A percentile compares a stretch with the other conserved stretches of the same genome.
Conservation (phyloP, 2,329 filamentous ascomycete species). For the Scedosporium apiospermum region DNA sequence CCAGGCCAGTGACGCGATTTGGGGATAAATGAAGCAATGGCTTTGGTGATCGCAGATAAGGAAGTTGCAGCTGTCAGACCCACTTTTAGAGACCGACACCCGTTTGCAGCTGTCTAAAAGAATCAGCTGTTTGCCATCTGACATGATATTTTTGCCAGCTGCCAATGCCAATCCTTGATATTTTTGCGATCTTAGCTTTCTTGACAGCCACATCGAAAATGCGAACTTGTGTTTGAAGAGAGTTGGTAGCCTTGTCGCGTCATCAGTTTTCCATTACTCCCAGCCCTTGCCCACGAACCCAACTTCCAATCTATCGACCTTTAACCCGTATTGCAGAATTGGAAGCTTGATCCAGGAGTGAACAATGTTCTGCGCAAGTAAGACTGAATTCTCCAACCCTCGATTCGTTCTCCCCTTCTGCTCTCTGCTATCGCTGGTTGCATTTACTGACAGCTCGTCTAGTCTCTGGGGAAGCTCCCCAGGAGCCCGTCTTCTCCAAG, state of each 20-base stretch:
- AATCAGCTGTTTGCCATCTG: neutral
- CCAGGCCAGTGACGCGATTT: slow-evolving; percentile 3
- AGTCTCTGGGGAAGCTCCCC: slow-evolving; percentile 96
- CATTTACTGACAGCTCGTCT: slow-evolving; percentile 7
- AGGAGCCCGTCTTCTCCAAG: slow-evolving; percentile 87
- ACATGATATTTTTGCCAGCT: neutral
- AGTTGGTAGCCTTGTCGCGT: slow-evolving; percentile 9
- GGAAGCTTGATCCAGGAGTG: slow-evolving; percentile 12
- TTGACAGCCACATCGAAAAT: neutral
- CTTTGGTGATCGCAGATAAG: neutral
- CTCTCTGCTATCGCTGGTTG: neutral
- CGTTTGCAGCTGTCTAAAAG: neutral
- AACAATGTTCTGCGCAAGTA: slow-evolving; percentile 40
- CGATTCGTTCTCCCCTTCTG: neutral
- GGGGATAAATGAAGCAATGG: slow-evolving; percentile 4
- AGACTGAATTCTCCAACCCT: slow-evolving; percentile 11
- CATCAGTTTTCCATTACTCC: slow-evolving; percentile 1
- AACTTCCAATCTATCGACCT: neutral
- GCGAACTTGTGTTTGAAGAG: neutral
- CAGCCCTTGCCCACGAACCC: neutral
- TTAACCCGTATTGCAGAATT: neutral
- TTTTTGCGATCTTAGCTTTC: neutral
- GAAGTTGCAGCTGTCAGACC: neutral
- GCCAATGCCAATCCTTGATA: neutral
- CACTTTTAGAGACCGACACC: neutral